These are phyloP conservation scores for Thinopyrum elongatum DNA, from an alignment of 176 grass and related monocot genomes.

Conservation along the genomic window DNA sequence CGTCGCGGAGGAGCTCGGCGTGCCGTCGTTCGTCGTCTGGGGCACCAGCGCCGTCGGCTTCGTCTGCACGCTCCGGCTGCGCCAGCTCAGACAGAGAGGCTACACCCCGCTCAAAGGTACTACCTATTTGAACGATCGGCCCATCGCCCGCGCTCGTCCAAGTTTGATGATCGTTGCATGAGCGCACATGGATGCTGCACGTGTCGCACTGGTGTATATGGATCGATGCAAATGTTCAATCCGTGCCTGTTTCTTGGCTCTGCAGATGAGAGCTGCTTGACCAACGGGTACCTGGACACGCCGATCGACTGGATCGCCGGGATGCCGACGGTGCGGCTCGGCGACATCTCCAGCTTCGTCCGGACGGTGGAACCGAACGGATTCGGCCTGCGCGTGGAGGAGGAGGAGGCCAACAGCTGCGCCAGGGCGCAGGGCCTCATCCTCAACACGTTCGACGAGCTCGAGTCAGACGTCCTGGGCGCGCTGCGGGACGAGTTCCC, in stretches of 20 bases:
- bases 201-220: neutral
- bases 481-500: constrained; percentile 44
- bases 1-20: constrained; percentile 27
- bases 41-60: constrained; percentile 46
- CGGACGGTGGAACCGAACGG: constrained; percentile 56
- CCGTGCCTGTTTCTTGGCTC: neutral
- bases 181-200: neutral
- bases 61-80: constrained; percentile 20
- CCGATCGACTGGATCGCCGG: constrained; percentile 82
- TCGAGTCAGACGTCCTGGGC: constrained; percentile 41
- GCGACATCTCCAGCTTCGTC: constrained; percentile 84
- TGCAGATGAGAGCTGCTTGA: constrained; percentile 63
- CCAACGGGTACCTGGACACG: constrained; percentile 83
- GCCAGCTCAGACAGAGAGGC: constrained; percentile 27
- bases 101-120: constrained; percentile 52
- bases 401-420: constrained; percentile 50
- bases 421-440: constrained; percentile 43
- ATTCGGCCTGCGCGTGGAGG: constrained; percentile 50
- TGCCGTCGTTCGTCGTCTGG: constrained; percentile 50
- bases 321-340: constrained; percentile 49
- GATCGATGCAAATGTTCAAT: neutral
- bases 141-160: neutral
- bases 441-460: constrained; percentile 54
- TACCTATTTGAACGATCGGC: too few species aligned
- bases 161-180: neutral